Base-by-base conservation (phyloP, 164 flowering plant species). In the Santalum album region DNA sequence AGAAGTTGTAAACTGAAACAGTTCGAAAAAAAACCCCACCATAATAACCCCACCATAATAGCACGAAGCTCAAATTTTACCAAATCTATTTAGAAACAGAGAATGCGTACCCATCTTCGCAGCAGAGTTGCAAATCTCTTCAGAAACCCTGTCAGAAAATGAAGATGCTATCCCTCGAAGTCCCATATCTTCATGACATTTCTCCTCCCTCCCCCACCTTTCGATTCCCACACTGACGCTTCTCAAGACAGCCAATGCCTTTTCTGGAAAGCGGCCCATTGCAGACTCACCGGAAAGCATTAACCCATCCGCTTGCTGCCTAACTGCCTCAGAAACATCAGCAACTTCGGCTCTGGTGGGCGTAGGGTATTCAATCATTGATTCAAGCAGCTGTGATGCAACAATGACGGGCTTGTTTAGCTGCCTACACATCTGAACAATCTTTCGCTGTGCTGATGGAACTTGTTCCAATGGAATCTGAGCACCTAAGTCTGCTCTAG, bases 211-310 rank as follows among this genome's bases (percentile, higher is more conserved):
- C 87, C 95, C 84, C 96, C 96, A 88, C 68, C 61, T 86, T 70
- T 91, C 98, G 29, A 88, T 91, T 60, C 98, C 75, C 54, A 91
- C 24, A 69, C 98, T 88, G 38, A 88, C 98, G 69, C 79, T 84
- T 69, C 97, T 83, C 48, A 92, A 59, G 47, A 92, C 99, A 40
- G 85, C 54, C 67, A 92, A 66, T 60, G 99, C 94, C 63, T 92
- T 89, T 1, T 92, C 94, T 25, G 97, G 97, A 67, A 22, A 92
- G 68, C 78, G 91, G 14, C 98, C 98, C 96, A 88, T 91, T 54
- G 96, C 98, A 17, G 98, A 88, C 71, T 91, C 98, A 60, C 97
- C 99, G 53, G 99, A 92, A 32, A 92, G 96, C 98, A 92, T 92
- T 54, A 92, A 67, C 34, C 95, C 99, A 81, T 92, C 99, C 17